Evolutionary conservation across 345 rosid species (phyloP).

Genomic region (Salix arbutifolia): DNA sequence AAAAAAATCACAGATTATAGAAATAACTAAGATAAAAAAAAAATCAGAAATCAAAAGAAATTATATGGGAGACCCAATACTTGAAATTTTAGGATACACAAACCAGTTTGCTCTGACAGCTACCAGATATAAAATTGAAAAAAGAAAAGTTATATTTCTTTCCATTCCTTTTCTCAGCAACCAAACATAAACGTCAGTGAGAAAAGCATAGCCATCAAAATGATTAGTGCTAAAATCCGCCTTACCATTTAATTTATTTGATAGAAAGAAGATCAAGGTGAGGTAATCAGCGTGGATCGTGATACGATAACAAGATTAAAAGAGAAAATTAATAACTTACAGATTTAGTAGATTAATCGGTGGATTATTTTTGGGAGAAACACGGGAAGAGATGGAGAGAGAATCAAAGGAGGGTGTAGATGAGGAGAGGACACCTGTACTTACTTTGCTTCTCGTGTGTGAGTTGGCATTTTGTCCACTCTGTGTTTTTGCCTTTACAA

Average conservation of each 20-base stretch:
- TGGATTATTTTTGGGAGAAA: not conserved
- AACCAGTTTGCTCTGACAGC: not conserved
- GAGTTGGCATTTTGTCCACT: conserved; percentile 21
- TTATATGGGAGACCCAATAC: not conserved
- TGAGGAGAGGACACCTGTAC: not conserved
- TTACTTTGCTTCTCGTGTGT: not conserved
- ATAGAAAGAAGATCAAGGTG: not conserved
- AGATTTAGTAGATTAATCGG: not conserved
- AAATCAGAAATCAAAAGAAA: too few relatives aligned
- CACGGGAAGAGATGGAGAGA: not conserved
- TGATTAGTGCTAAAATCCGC: not conserved
- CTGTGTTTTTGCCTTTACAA: not conserved
- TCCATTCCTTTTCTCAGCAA: conserved; percentile 1
- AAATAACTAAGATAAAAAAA: not conserved
- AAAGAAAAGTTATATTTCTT: not conserved
- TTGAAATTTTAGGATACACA: not conserved
- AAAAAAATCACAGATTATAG: not conserved
- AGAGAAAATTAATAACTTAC: conserved; percentile 17
- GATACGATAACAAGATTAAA: not conserved
- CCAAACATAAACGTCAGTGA: not conserved
- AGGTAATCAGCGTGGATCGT: not conserved
- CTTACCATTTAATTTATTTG: not conserved
- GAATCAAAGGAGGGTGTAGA: not conserved
- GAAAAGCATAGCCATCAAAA: not conserved
- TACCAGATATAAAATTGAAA: not conserved